Conservation (phyloP, 2,329 filamentous ascomycete genomes). For the Colletotrichum coccodes region DNA sequence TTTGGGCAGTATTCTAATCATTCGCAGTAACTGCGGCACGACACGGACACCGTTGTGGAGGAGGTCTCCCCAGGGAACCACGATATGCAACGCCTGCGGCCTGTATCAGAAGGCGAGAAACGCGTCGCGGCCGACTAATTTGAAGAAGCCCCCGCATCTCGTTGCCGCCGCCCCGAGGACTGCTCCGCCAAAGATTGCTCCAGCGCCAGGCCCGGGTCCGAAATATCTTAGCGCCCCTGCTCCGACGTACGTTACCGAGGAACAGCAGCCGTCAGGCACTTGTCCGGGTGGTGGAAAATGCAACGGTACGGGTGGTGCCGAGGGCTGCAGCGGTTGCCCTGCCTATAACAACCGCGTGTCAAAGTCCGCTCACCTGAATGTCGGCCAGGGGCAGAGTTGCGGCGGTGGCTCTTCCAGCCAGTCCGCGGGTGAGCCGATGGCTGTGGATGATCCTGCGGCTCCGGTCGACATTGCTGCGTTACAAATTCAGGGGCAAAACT, state of each 20-base stretch:
- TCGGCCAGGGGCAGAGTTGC: slow-evolving; percentile 58
- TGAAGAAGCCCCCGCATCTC: slow-evolving; percentile 78
- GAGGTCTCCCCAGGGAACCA: slow-evolving; percentile 89
- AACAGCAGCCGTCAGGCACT: slow-evolving; percentile 81
- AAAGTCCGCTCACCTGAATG: slow-evolving; percentile 80
- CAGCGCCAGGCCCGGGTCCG: slow-evolving; percentile 46
- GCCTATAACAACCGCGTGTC: slow-evolving; percentile 97
- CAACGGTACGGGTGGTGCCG: slow-evolving; percentile 94
- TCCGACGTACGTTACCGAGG: slow-evolving; percentile 81
- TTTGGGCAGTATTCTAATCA: slow-evolving; percentile 36
- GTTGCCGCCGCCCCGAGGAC: slow-evolving; percentile 56
- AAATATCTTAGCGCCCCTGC: slow-evolving; percentile 55
- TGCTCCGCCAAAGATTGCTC: slow-evolving; percentile 47
- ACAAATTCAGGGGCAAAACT: slow-evolving; percentile 47
- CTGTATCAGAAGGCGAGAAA: slow-evolving; percentile 95
- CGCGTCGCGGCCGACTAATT: slow-evolving; percentile 86
- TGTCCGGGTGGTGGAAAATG: slow-evolving; percentile 95
- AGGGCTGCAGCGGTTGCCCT: slow-evolving; percentile 94
- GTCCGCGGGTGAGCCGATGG: slow-evolving; percentile 35
- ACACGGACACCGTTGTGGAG: slow-evolving; percentile 95
- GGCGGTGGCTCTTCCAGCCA: slow-evolving; percentile 35
- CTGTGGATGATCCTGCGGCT: slow-evolving; percentile 48
- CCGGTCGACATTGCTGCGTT: slow-evolving; percentile 62
- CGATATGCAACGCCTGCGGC: slow-evolving; percentile 97
- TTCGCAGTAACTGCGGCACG: slow-evolving; percentile 87